These are phyloP conservation scores for Ophiognomonia clavigignenti-juglandacearum DNA, from an alignment of 2,329 filamentous ascomycete genomes.

Conservation along the genomic window DNA sequence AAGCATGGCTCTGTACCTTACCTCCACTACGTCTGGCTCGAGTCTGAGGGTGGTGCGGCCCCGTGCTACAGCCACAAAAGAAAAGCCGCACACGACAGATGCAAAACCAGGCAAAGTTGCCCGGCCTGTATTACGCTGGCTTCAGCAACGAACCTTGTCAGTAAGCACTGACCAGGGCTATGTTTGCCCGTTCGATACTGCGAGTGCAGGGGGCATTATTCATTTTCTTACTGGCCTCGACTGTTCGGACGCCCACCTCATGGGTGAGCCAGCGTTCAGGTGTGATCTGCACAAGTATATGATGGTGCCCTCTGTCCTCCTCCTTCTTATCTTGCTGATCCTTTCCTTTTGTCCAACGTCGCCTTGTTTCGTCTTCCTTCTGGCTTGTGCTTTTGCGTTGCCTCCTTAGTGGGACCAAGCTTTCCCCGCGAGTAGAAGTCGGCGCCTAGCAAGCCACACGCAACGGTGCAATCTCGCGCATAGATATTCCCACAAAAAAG, in stretches of 20 bases:
- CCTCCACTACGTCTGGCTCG: neutral
- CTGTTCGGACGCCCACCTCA: neutral
- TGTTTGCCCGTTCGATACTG: neutral
- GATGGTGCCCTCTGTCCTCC: conserved; percentile 5
- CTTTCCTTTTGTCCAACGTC: conserved; percentile 9
- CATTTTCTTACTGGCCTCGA: conserved; percentile 4
- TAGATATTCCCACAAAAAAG: too few relatives aligned
- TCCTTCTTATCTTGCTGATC: too few relatives aligned
- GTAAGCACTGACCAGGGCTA: conserved; percentile 7
- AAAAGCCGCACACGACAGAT: too few relatives aligned
- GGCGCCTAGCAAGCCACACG: neutral
- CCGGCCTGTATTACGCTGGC: conserved; percentile 2
- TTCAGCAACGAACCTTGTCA: conserved; percentile 2
- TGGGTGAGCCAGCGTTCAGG: neutral
- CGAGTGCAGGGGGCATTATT: neutral
- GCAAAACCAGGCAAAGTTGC: conserved; percentile 8
- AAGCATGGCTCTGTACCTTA: conserved; percentile 2
- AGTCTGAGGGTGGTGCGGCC: conserved; percentile 9
- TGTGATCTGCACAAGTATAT: conserved; percentile 13
- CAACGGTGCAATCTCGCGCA: too few relatives aligned
- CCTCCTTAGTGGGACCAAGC: neutral
- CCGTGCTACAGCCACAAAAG: conserved; percentile 8
- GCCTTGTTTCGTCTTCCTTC: conserved; percentile 3
- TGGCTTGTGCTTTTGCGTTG: neutral
- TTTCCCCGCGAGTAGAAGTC: neutral